Evolutionary conservation across 2,329 filamentous ascomycete genomes (phyloP).

Genomic region (Phialocephala sp.): DNA sequence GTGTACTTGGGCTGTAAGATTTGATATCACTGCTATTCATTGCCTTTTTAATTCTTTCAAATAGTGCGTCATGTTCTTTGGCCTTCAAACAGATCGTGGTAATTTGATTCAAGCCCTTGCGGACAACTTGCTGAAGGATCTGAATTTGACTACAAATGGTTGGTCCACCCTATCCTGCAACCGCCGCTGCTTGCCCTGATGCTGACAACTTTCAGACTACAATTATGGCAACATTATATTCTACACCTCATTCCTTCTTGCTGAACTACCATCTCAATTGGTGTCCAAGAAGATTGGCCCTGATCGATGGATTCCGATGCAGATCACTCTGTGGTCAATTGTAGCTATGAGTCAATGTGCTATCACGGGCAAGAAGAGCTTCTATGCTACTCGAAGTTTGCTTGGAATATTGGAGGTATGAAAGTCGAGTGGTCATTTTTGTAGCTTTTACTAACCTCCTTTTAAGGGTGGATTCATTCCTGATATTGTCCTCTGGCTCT

Average conservation of each 20-base stretch:
- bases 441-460: background rate
- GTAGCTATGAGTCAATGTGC: conserved; percentile 53
- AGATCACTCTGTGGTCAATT: conserved; percentile 57
- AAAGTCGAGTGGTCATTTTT: background rate
- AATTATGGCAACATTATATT: conserved; percentile 62
- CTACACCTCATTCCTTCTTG: conserved; percentile 57
- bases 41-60: background rate
- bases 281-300: conserved; percentile 61
- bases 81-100: conserved; percentile 63
- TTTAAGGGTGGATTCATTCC: conserved; percentile 64
- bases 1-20: conserved; percentile 34
- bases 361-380: conserved; percentile 49
- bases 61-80: conserved; percentile 64
- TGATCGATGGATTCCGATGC: conserved; percentile 57
- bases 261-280: conserved; percentile 66
- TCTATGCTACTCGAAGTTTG: conserved; percentile 50
- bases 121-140: conserved; percentile 64
- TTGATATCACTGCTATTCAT: background rate
- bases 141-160: conserved; percentile 48
- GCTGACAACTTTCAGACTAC: conserved; percentile 20
- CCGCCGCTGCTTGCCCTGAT: background rate
- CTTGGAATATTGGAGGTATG: conserved; percentile 30
- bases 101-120: conserved; percentile 64
- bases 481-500: conserved; percentile 69
- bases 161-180: background rate